Evolutionary conservation across 495 filamentous ascomycete genomes (phyloP).

Genomic region (Delitschia confertaspora): DNA sequence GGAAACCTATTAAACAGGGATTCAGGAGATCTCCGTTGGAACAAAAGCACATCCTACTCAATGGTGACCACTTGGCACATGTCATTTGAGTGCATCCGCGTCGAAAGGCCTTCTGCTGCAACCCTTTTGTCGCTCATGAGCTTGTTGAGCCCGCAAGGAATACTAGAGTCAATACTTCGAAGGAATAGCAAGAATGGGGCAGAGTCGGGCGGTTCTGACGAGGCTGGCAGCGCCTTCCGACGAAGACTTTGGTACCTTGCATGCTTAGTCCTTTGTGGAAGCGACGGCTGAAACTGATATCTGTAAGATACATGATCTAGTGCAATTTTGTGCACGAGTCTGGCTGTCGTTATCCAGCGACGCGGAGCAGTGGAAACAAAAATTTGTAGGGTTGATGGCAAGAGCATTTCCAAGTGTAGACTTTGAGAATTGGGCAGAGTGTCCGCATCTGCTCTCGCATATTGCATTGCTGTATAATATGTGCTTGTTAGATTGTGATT

Average conservation of each 20-base stretch:
- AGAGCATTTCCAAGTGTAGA: constrained; percentile 3
- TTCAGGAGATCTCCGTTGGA: no score
- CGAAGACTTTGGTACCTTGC: constrained; percentile 23
- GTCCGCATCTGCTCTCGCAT: constrained; percentile 12
- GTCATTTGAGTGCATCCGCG: neutral
- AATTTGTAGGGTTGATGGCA: constrained; percentile 11
- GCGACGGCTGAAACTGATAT: neutral
- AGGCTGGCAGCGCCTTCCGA: constrained; percentile 20
- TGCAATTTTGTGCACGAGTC: constrained; percentile 12
- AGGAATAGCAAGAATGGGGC: constrained; percentile 1
- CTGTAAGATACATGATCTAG: constrained; percentile 9
- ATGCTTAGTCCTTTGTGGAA: constrained; percentile 31
- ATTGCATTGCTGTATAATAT: constrained; percentile 4
- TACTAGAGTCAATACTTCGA: neutral
- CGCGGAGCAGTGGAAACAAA: constrained; percentile 2
- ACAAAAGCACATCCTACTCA: no score
- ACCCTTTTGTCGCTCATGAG: constrained; percentile 1
- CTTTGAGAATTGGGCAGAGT: constrained; percentile 15
- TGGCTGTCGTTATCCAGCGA: constrained; percentile 4
- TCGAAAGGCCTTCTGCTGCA: constrained; percentile 2
- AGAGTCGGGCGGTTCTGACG: no score
- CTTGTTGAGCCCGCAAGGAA: neutral
- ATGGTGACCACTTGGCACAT: neutral
- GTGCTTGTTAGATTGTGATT: constrained; percentile 1
- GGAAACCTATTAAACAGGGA: no score